Conservation (phyloP, 2,329 filamentous ascomycete genomes). For the Neopestalotiopsis sp. region DNA sequence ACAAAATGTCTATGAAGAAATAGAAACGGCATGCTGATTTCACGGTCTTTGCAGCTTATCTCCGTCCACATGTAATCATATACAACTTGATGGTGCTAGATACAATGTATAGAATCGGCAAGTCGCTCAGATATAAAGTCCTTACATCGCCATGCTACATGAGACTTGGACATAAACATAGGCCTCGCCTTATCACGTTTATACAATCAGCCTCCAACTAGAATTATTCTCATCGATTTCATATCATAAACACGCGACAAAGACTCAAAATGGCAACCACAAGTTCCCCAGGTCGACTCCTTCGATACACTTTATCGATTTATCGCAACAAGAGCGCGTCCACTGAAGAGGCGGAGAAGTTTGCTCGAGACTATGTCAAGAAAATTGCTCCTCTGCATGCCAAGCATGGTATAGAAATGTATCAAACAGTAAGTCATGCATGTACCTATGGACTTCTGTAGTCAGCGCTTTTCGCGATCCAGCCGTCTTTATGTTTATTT, state of each 20-base stretch:
- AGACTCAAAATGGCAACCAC: not conserved
- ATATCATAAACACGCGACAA: not conserved
- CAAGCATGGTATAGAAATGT: slow-evolving; percentile 16
- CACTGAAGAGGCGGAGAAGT: not conserved
- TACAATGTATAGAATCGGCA: not conserved
- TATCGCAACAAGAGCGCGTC: slow-evolving; percentile 12
- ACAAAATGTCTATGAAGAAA: not conserved
- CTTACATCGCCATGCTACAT: not conserved
- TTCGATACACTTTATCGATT: slow-evolving; percentile 8
- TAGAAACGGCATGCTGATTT: not conserved
- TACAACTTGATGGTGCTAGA: not conserved
- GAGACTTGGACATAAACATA: not conserved
- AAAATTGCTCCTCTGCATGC: slow-evolving; percentile 12
- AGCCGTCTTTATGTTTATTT: too few relatives aligned
- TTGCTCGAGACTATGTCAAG: slow-evolving; percentile 12
- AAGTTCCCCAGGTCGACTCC: slow-evolving; percentile 9
- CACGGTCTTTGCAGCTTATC: not conserved
- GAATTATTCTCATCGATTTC: too few relatives aligned
- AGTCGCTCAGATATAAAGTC: not conserved
- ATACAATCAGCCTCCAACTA: too few relatives aligned
- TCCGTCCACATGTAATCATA: not conserved
- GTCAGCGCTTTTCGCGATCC: too few relatives aligned
- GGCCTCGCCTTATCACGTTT: not conserved
- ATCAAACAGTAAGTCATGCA: not conserved
- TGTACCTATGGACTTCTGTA: not conserved